Evolutionary conservation across 495 filamentous ascomycete genomes (phyloP), one percentile per base, ranked within the genome.

Genomic region (Aspergillus cavernicola): DNA sequence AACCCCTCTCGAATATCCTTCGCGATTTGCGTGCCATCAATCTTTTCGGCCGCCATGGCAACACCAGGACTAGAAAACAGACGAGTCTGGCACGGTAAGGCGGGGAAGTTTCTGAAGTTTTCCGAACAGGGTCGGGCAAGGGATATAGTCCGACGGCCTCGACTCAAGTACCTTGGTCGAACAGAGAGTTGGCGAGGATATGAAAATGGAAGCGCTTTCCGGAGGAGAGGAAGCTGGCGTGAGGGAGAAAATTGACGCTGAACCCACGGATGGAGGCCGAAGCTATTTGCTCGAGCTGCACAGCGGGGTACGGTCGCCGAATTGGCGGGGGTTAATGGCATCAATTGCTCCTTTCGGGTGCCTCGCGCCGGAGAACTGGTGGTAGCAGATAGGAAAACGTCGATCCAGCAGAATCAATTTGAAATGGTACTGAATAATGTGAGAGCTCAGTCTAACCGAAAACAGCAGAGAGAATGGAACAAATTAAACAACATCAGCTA

Each of bases 11-110:
- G 85, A 63, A 98, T 95, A 56, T 70, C 80, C 74, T 89, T 92
- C 38, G 95, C 95, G 73, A 96, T 92, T 57, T 88, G 89, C 24
- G 88, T 96, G 69, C 93, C 93, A 74, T 98, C 92, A 64, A 98
- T 93, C 77, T 88, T 96, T 64, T 83, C 81, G 55, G 90, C 92
- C 59, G 84, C 81, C 89, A 95, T 96, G 52, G 75, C 74, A 58
- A 68, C 65, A 31, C 63, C 70, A 52, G 79, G 55, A 53, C 44
- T 53, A 36, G 55, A 58, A 47, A 61, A 59, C 46, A 43, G 48
- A 53, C 45, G 55, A 41, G 62, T 49, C 53, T 52, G 60, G 33
- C 38, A 58, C 51, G 46, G 53, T 33, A 40, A 33, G 52, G 60
- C 53, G 63, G 52, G 56, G 50, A 50, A 63, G 54, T 64, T 52